These are phyloP conservation scores for Scheffersomyces illinoinensis DNA, from an alignment of 1,139 yeast species.

Conservation along the genomic window DNA sequence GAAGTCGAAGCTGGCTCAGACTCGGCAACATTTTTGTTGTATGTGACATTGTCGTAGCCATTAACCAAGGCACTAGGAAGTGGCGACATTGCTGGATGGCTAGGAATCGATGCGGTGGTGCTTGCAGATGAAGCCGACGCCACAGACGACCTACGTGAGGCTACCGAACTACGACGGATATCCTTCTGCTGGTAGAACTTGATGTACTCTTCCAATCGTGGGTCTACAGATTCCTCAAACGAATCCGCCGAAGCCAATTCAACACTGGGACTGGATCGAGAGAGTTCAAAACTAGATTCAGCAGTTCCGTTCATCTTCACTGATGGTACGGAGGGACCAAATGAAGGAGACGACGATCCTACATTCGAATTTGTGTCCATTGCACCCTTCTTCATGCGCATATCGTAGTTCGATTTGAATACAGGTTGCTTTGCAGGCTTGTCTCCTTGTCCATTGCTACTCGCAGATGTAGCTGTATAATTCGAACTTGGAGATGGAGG, in stretches of 20 bases:
- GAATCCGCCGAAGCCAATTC: conserved; percentile 3
- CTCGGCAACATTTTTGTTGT: conserved; percentile 6
- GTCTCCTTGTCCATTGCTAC: neutral
- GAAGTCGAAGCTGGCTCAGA: conserved; percentile 9
- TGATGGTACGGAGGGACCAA: neutral
- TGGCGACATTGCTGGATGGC: conserved; percentile 22
- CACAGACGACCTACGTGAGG: neutral
- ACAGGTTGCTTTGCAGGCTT: conserved; percentile 2
- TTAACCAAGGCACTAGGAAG: conserved; percentile 49
- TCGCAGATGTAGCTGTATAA: conserved; percentile 2
- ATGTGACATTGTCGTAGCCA: conserved; percentile 15
- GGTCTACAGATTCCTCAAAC: conserved; percentile 33
- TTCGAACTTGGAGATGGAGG: conserved; percentile 10
- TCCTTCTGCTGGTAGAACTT: conserved; percentile 47
- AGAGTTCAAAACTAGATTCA: conserved; percentile 3
- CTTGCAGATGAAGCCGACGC: conserved; percentile 3
- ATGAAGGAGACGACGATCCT: neutral
- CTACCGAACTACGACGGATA: conserved; percentile 10
- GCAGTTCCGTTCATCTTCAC: neutral
- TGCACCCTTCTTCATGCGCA: conserved; percentile 2
- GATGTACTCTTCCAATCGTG: conserved; percentile 59
- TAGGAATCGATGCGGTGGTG: conserved; percentile 2
- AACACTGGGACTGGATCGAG: conserved; percentile 20
- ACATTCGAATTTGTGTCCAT: neutral
- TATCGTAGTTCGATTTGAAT: conserved; percentile 13